Conservation (phyloP, 1,284 basidiomycete genomes). For the Ceratobasidium sp. region DNA sequence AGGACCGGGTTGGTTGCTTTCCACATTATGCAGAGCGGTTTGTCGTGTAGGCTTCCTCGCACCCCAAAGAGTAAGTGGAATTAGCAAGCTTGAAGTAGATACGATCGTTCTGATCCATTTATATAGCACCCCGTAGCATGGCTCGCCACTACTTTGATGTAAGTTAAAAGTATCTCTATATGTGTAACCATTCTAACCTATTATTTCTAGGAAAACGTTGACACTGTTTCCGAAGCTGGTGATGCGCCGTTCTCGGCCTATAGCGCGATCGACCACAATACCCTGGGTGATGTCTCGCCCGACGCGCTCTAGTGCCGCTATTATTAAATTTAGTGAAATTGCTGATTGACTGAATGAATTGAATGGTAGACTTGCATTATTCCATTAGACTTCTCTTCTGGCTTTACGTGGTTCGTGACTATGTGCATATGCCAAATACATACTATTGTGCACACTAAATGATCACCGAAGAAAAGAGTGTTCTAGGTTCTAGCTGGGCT, state of each 20-base stretch:
- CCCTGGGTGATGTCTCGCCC: conserved; percentile 77
- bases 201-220: conserved; percentile 67
- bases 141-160: conserved; percentile 95
- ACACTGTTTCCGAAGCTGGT: conserved; percentile 70
- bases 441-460: too few species aligned
- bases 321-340: neutral
- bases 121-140: conserved; percentile 84
- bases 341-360: neutral
- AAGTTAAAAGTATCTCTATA: conserved; percentile 45
- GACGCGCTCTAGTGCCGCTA: conserved; percentile 76
- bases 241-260: conserved; percentile 61
- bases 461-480: too few species aligned
- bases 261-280: conserved; percentile 64
- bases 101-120: conserved; percentile 45
- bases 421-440: too few species aligned
- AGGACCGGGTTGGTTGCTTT: conserved; percentile 93
- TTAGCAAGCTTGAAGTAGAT: conserved; percentile 34
- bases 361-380: too few species aligned
- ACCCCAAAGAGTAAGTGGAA: conserved; percentile 78
- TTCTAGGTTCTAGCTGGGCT: too few species aligned
- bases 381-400: too few species aligned
- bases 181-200: neutral
- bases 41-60: conserved; percentile 81
- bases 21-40: conserved; percentile 86
- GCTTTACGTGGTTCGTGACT: too few species aligned